These are phyloP conservation scores for Rhodotorula sp. DNA, from an alignment of 1,284 basidiomycete species.

Conservation along the genomic window DNA sequence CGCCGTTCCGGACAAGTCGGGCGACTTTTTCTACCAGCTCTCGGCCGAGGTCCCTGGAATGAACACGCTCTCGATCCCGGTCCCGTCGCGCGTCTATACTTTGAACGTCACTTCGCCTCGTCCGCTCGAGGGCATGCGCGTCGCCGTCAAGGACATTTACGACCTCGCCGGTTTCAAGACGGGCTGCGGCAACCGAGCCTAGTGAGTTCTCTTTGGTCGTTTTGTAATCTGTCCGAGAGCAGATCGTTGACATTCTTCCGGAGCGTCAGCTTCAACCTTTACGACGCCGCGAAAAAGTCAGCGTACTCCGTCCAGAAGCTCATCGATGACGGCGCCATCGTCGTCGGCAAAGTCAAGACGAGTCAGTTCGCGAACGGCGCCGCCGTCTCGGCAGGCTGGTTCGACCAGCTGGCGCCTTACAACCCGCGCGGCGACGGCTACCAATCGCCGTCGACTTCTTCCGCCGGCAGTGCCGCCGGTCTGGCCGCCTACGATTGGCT, in stretches of 20 bases:
- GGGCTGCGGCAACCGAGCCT: not conserved
- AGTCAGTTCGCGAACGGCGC: too few species aligned
- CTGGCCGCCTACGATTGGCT: not conserved
- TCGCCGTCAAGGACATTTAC: not conserved
- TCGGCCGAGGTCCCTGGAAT: not conserved
- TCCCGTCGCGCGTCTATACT: not conserved
- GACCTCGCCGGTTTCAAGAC: not conserved
- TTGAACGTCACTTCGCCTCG: not conserved
- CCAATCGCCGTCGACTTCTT: not conserved
- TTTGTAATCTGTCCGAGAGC: too few species aligned
- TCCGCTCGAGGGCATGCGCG: not conserved
- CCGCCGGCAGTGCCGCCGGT: too few species aligned
- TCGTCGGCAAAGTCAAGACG: constrained; percentile 4
- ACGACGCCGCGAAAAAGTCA: not conserved
- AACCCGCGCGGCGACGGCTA: not conserved
- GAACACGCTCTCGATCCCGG: not conserved
- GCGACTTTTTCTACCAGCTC: not conserved
- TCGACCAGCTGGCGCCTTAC: not conserved
- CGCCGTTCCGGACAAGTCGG: too few species aligned
- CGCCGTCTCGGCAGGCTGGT: not conserved
- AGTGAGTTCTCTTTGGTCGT: too few species aligned
- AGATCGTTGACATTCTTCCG: not conserved
- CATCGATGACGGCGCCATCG: not conserved
- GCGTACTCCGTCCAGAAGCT: not conserved
- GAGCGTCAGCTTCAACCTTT: not conserved